phyloP scores from a whole-genome alignment of 805 yeast species.

The Myxozyma melibiosi region DNA sequence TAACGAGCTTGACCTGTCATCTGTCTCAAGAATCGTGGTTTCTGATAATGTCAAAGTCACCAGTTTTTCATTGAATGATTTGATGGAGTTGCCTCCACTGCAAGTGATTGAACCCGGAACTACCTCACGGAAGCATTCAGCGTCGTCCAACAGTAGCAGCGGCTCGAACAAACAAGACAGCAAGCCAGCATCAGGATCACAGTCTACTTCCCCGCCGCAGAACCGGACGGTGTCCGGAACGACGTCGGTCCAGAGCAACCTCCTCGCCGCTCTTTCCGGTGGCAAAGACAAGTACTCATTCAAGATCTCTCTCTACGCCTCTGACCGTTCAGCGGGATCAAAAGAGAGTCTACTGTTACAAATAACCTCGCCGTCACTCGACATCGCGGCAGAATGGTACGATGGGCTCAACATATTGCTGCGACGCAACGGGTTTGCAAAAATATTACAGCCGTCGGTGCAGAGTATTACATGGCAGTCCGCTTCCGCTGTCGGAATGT shows the following conservation, averaged over 20 bases:
- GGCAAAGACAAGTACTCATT: background rate
- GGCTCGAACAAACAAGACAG: too few relatives aligned
- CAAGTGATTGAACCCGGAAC: too few relatives aligned
- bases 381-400: conserved; percentile 20
- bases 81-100: background rate
- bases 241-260: background rate
- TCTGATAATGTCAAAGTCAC: background rate
- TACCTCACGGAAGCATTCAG: too few relatives aligned
- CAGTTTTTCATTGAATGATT: background rate
- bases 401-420: conserved; percentile 19
- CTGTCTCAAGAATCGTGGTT: background rate
- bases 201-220: background rate
- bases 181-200: background rate
- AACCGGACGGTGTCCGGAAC: background rate
- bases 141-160: background rate
- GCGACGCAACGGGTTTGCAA: conserved; percentile 12
- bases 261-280: background rate
- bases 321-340: background rate
- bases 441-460: background rate
- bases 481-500: too few relatives aligned
- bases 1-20: background rate
- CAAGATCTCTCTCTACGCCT: conserved; percentile 13
- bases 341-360: conserved; percentile 10
- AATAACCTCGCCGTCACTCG: conserved; percentile 7
- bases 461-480: too few relatives aligned